Percentiles rank a stretch among this genome's conserved stretches.
These are phyloP conservation scores for Oryza coarctata DNA, from an alignment of 176 grass and related monocot species.

Conservation along the genomic window DNA sequence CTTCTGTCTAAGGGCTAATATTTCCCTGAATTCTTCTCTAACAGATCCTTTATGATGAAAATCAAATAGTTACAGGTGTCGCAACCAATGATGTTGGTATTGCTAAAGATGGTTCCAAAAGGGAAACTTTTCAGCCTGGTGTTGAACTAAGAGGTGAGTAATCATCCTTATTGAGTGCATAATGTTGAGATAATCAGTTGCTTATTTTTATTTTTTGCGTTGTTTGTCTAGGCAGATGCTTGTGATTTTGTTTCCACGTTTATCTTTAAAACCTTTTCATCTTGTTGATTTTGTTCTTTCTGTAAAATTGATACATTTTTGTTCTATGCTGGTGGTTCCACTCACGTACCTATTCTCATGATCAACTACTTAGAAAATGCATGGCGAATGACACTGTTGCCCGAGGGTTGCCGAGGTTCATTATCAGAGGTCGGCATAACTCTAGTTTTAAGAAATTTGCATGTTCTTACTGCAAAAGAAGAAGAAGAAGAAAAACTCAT, in stretches of 20 bases:
- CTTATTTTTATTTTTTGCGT: background rate
- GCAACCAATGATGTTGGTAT: slow-evolving; percentile 94
- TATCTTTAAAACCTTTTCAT: background rate
- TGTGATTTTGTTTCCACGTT: slow-evolving; percentile 2
- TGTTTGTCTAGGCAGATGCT: background rate
- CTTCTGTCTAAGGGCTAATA: slow-evolving; percentile 36
- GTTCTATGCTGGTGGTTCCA: slow-evolving; percentile 21
- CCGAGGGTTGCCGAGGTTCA: slow-evolving; percentile 95
- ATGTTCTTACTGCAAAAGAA: too few species aligned
- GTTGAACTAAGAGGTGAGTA: slow-evolving; percentile 89
- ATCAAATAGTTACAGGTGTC: slow-evolving; percentile 75
- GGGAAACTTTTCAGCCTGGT: slow-evolving; percentile 84
- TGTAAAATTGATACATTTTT: background rate
- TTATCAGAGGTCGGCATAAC: slow-evolving; percentile 83
- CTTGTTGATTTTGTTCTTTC: background rate
- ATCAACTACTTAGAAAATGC: slow-evolving; percentile 50
- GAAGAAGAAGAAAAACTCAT: too few species aligned
- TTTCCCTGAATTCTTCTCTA: slow-evolving; percentile 48
- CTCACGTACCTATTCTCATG: slow-evolving; percentile 55
- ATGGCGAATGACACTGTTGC: slow-evolving; percentile 83
- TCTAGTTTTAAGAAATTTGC: background rate
- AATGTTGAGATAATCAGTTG: background rate
- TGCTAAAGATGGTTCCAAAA: slow-evolving; percentile 95
- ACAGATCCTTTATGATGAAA: slow-evolving; percentile 92
- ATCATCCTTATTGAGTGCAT: background rate